These are phyloP conservation scores for Xanthoceras sorbifolium DNA, from an alignment of 345 rosid species.

Conservation along the genomic window DNA sequence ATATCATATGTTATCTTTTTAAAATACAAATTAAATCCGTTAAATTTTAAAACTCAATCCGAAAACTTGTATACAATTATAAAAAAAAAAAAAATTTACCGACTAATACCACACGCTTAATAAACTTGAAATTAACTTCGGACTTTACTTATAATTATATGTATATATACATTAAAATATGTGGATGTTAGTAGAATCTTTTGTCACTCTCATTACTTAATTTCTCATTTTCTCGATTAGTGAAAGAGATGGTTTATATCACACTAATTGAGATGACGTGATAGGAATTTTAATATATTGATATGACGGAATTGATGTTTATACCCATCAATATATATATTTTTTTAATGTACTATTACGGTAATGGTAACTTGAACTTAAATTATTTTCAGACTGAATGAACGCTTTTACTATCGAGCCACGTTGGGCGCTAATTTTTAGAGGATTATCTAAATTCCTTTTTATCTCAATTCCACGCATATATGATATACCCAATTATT, in stretches of 20 bases:
- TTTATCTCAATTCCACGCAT: not conserved
- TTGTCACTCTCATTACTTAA: not conserved
- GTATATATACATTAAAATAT: not conserved
- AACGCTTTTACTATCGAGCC: no score
- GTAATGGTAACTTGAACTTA: no score
- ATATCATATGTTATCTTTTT: no score
- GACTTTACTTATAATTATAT: not conserved
- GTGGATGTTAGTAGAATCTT: not conserved
- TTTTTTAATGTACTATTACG: no score
- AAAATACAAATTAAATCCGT: no score
- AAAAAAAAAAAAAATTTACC: no score
- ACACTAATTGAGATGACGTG: not conserved
- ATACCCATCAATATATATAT: no score
- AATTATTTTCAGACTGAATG: no score
- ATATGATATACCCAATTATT: not conserved
- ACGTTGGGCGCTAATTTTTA: no score
- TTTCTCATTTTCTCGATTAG: not conserved
- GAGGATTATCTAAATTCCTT: not conserved
- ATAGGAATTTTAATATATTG: not conserved
- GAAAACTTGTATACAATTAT: no score
- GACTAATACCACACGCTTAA: no score
- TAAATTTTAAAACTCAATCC: no score
- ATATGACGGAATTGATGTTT: not conserved
- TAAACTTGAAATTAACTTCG: not conserved
- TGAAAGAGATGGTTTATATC: not conserved